phyloP scores from a whole-genome alignment of 352 stramenopile species.

The Globisporangium barbulae region DNA sequence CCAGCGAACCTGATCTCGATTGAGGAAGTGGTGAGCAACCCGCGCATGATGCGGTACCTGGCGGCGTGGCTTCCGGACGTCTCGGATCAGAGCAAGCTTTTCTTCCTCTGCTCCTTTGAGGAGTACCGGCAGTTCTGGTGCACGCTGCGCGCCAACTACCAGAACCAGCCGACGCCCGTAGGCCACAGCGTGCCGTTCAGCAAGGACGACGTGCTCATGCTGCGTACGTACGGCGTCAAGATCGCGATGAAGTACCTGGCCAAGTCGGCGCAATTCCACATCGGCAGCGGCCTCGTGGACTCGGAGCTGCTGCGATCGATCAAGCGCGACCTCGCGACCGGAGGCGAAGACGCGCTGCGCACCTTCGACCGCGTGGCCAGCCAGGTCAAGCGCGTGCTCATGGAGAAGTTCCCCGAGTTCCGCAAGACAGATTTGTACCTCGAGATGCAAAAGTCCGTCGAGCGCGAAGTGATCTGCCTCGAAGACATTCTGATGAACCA shows the following conservation, averaged over 20 bases:
- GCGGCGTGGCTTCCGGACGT: conserved; percentile 54
- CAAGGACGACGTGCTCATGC: conserved; percentile 83
- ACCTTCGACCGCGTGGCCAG: conserved; percentile 78
- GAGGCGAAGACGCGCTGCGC: conserved; percentile 74
- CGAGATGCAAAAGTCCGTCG: conserved; percentile 78
- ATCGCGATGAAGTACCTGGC: conserved; percentile 85
- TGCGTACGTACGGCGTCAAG: conserved; percentile 84
- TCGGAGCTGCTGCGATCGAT: conserved; percentile 61
- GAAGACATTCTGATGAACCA: conserved; percentile 89
- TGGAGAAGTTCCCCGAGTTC: conserved; percentile 77
- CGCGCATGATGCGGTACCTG: conserved; percentile 81
- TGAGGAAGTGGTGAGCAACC: conserved; percentile 76
- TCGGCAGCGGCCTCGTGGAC: conserved; percentile 58
- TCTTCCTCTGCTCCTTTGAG: conserved; percentile 75
- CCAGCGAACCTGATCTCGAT: conserved; percentile 62
- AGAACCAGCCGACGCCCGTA: conserved; percentile 19
- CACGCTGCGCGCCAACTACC: conserved; percentile 62
- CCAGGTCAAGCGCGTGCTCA: conserved; percentile 76
- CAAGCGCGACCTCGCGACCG: conserved; percentile 71
- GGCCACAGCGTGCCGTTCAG: conserved; percentile 40
- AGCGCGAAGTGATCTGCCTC: conserved; percentile 76
- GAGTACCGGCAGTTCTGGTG: conserved; percentile 77
- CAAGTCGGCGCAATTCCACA: conserved; percentile 77
- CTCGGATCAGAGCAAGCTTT: conserved; percentile 72
- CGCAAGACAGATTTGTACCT: conserved; percentile 75